phyloP scores from a whole-genome alignment of 192 early-diverging fungal species.

The Backusella macrospora region DNA sequence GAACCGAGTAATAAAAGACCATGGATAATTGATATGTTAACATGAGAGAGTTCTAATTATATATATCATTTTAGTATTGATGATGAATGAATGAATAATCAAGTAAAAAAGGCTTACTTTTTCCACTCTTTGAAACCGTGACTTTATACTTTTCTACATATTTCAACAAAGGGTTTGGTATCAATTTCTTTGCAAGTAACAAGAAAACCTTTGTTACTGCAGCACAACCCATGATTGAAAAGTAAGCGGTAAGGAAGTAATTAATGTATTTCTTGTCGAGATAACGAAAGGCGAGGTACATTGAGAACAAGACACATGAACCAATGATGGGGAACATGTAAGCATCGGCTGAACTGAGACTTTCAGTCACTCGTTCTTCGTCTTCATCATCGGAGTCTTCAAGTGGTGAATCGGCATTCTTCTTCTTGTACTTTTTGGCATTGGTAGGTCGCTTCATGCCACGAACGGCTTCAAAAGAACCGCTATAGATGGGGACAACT shows the following conservation, averaged over 20 bases:
- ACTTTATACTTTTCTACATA: slow-evolving; percentile 76
- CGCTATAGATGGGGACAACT: slow-evolving; percentile 83
- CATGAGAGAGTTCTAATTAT: slow-evolving; percentile 50
- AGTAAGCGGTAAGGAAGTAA: slow-evolving; percentile 62
- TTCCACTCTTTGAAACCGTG: slow-evolving; percentile 63
- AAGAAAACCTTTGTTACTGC: slow-evolving; percentile 69
- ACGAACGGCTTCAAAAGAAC: slow-evolving; percentile 70
- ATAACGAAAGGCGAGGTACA: slow-evolving; percentile 87
- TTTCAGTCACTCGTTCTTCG: slow-evolving; percentile 63
- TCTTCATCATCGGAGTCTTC: slow-evolving; percentile 67
- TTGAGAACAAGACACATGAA: slow-evolving; percentile 74
- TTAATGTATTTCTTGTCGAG: slow-evolving; percentile 22
- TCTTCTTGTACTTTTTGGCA: slow-evolving; percentile 44
- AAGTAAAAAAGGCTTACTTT: slow-evolving; percentile 47
- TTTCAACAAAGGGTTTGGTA: slow-evolving; percentile 43
- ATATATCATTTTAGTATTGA: background rate
- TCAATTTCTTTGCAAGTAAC: slow-evolving; percentile 51
- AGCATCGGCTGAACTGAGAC: slow-evolving; percentile 85
- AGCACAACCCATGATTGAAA: slow-evolving; percentile 78
- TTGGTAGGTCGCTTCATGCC: slow-evolving; percentile 34
- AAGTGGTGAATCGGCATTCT: slow-evolving; percentile 38
- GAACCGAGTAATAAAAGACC: slow-evolving; percentile 60
- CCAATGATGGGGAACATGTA: slow-evolving; percentile 94
- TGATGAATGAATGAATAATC: background rate
- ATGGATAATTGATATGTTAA: slow-evolving; percentile 70